Evolutionary conservation across 257 asterid genomes (phyloP).

Genomic region (Solanum habrochaites): DNA sequence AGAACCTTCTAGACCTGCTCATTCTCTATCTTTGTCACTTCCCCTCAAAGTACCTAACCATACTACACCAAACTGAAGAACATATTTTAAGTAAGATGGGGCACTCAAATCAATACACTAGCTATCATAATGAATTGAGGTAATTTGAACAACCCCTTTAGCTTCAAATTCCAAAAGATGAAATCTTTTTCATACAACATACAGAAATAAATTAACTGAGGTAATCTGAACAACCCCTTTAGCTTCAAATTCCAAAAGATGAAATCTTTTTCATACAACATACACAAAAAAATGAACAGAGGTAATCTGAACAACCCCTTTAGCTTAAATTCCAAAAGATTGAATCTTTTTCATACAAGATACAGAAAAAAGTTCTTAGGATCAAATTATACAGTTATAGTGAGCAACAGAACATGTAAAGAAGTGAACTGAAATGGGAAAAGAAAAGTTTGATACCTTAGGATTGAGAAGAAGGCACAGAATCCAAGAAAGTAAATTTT

Average conservation of each 20-base stretch:
- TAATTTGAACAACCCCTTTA: not conserved
- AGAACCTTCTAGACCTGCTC: constrained; percentile 42
- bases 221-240: not conserved
- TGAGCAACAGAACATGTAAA: not conserved
- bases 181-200: too few species aligned
- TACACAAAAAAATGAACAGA: too few species aligned
- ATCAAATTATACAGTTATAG: not conserved
- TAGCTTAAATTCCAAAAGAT: too few species aligned
- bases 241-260: not conserved
- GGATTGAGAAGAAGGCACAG: not conserved
- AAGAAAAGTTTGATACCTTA: not conserved
- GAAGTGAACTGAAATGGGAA: not conserved
- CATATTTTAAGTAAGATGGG: not conserved
- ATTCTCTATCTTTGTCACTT: constrained; percentile 7
- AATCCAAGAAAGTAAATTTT: not conserved
- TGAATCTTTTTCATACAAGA: too few species aligned
- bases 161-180: not conserved
- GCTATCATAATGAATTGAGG: not conserved
- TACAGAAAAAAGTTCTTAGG: not conserved
- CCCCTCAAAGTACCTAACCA: not conserved
- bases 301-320: too few species aligned
- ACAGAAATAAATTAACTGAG: not conserved
- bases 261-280: not conserved
- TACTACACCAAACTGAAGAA: not conserved
- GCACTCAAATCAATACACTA: not conserved